Conservation (phyloP, 345 rosid genomes). For the Chamaenerion angustifolium region DNA sequence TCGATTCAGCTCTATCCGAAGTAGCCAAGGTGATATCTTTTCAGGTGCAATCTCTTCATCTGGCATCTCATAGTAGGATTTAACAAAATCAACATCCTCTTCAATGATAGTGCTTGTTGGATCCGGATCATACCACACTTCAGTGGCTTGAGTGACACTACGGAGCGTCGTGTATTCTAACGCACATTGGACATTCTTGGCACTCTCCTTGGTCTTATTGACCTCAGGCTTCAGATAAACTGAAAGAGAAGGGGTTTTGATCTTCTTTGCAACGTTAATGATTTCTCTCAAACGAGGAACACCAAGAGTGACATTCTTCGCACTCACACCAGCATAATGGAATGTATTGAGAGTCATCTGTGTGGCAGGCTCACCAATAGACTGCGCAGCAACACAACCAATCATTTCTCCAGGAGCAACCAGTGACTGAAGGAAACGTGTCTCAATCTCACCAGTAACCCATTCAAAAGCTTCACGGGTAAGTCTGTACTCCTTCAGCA, state of each 20-base stretch:
- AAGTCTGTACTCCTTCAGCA: conserved; percentile 87
- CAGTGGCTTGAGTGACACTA: conserved; percentile 91
- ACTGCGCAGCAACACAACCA: conserved; percentile 98
- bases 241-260: conserved; percentile 87
- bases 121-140: conserved; percentile 98
- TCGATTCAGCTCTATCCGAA: conserved; percentile 89
- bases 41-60: conserved; percentile 93
- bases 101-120: conserved; percentile 83
- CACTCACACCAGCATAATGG: conserved; percentile 99
- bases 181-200: conserved; percentile 94
- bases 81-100: conserved; percentile 88
- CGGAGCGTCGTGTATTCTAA: conserved; percentile 91
- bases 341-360: conserved; percentile 98
- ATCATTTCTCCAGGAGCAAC: conserved; percentile 99
- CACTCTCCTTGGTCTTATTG: conserved; percentile 72
- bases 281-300: conserved; percentile 95
- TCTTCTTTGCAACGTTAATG: conserved; percentile 88
- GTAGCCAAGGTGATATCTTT: conserved; percentile 95
- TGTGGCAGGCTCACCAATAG: conserved; percentile 99
- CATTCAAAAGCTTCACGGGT: conserved; percentile 95
- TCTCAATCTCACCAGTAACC: conserved; percentile 95
- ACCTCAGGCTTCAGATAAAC: conserved; percentile 69
- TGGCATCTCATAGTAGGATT: conserved; percentile 94
- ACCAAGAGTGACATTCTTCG: conserved; percentile 96
- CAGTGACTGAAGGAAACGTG: conserved; percentile 75